phyloP scores from a whole-genome alignment of 2,329 filamentous ascomycete genomes.

The Chrysoporthe puriensis region DNA sequence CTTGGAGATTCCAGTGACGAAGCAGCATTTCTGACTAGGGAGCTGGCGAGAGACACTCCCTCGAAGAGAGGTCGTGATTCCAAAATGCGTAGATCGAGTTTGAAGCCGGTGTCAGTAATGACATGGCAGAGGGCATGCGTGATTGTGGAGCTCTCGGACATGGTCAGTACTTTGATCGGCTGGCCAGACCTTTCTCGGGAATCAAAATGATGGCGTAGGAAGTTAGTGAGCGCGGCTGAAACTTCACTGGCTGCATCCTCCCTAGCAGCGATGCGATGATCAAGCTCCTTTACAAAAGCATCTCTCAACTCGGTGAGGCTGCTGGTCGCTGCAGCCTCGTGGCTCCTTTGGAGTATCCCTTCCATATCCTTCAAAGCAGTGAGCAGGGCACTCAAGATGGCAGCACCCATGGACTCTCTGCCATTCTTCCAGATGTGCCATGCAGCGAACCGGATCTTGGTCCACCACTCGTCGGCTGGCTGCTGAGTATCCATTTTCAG shows the following conservation, averaged over 20 bases:
- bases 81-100: constrained; percentile 61
- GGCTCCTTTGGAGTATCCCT: constrained; percentile 34
- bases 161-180: constrained; percentile 56
- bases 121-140: constrained; percentile 50
- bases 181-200: constrained; percentile 31
- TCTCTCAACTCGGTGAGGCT: constrained; percentile 25
- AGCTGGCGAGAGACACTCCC: constrained; percentile 60
- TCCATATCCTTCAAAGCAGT: constrained; percentile 48
- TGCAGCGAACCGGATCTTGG: constrained; percentile 54
- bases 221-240: constrained; percentile 39
- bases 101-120: constrained; percentile 39
- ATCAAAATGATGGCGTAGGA: constrained; percentile 41
- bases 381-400: constrained; percentile 56
- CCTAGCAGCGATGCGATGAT: constrained; percentile 30
- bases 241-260: constrained; percentile 33
- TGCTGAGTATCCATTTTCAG: constrained; percentile 36
- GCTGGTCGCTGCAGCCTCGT: constrained; percentile 26
- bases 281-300: constrained; percentile 26
- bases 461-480: constrained; percentile 54
- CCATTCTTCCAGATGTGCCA: constrained; percentile 70
- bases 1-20: constrained; percentile 23
- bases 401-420: constrained; percentile 67
- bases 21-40: constrained; percentile 39
- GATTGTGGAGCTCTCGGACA: constrained; percentile 68
- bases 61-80: constrained; percentile 71